These are phyloP conservation scores for Niveomyces coronatus DNA, from an alignment of 2,329 filamentous ascomycete species.

Conservation along the genomic window DNA sequence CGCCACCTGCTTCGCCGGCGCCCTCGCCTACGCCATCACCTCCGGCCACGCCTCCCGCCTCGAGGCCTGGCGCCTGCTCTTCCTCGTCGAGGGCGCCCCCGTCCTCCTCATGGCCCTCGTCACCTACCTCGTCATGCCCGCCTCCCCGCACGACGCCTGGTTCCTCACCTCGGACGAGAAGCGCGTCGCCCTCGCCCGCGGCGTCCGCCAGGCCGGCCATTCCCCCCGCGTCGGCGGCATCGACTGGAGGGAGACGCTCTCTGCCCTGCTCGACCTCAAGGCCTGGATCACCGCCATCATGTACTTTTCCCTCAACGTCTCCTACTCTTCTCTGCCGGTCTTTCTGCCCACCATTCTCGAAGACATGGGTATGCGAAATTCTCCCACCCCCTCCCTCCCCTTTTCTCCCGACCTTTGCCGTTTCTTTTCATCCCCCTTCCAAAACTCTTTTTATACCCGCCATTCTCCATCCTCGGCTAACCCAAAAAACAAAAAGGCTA, in stretches of 20 bases:
- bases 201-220: slow-evolving; percentile 15
- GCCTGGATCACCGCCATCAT: slow-evolving; percentile 18
- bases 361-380: slow-evolving; percentile 19
- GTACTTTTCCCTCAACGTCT: slow-evolving; percentile 28
- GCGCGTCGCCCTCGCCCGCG: slow-evolving; percentile 14
- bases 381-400: too few species aligned
- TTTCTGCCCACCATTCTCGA: slow-evolving; percentile 31
- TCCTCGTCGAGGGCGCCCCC: slow-evolving; percentile 22
- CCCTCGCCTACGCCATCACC: slow-evolving; percentile 24
- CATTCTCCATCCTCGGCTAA: too few species aligned
- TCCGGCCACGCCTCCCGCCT: slow-evolving; percentile 17
- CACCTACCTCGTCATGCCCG: slow-evolving; percentile 21
- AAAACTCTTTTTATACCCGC: too few species aligned
- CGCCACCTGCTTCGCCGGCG: slow-evolving; percentile 23
- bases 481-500: slow-evolving; percentile 18
- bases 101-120: slow-evolving; percentile 19
- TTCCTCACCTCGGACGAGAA: slow-evolving; percentile 21
- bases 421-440: too few species aligned
- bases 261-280: slow-evolving; percentile 24
- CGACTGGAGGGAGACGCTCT: slow-evolving; percentile 22
- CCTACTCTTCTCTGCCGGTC: slow-evolving; percentile 28
- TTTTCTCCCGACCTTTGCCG: too few species aligned
- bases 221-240: slow-evolving; percentile 10
- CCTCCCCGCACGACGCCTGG: slow-evolving; percentile 18
- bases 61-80: slow-evolving; percentile 21